Base-by-base conservation (phyloP, 2,329 filamentous ascomycete species). In the Pseudogymnoascus sp. region DNA sequence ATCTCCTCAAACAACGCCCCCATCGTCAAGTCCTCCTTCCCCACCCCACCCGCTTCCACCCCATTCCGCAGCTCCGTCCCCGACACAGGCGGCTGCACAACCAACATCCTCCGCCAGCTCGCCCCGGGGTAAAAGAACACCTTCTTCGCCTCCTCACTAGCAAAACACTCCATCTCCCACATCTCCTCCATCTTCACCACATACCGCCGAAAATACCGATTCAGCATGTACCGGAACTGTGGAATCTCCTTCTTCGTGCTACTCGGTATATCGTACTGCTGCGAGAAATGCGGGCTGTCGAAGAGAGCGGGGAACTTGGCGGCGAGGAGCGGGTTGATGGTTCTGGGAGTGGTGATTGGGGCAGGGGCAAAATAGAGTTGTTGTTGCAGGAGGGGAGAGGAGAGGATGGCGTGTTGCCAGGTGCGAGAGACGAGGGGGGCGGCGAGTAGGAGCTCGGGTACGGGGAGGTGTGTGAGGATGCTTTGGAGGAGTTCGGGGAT, bases 81-180 rank as follows among this genome's bases (percentile, higher is more conserved):
- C 50, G 50, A 56, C n/a, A 56, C 50, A 56, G 50, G 50, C 50
- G 50, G 50, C 50, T 56, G 50, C 50, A 56, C 50, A 35, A 56
- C 50, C 11, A 56, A 14, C 50, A 56, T 56, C 50, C 28, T 33
- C 28, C 50, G n/a, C 50, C 50, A 56, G 28, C 50, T 56, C n/a
- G 50, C 50, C 10, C n/a, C n/a, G 3, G 50, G 50, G 11, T 35
- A 33, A 33, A 56, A 56, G 3, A 12, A 56, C 28, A 10, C 28
- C 25, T 14, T n/a, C 50, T 16, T 56, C 10, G 50, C 50, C 50
- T 18, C 28, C 0, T 56, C 50, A 8, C 50, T 14, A 5, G 28
- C 14, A 21, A 56, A 56, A 56, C 50, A 56, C 50, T 33, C n/a
- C 50, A 56, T 56, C 50, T 56, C 50, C 50, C 50, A 56, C 23